Base-by-base conservation (phyloP, 2,329 filamentous ascomycete species). In the Talaromyces islandicus region DNA sequence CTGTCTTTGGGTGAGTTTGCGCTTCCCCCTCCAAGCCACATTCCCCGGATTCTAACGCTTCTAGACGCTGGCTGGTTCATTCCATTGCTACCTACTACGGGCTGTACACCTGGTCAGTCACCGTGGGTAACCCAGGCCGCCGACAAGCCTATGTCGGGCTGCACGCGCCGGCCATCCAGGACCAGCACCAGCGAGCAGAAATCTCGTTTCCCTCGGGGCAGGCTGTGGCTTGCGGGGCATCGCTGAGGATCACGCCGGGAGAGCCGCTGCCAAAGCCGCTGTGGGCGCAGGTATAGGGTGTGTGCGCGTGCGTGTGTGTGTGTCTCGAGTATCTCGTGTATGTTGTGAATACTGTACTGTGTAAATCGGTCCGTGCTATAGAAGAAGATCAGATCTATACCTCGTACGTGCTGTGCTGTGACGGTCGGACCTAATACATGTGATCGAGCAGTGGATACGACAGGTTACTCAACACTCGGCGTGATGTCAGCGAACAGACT, bases 21-120 rank as follows among this genome's bases (percentile, higher is more conserved):
- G 17, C n/a, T 43, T 43, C 4, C 11, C 4, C 30, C 50, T 64
- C 57, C 67, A 67, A 59, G 69, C 59, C 14, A 21, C 14, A n/a
- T n/a, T n/a, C 19, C 19, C 19, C n/a, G 19, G 41, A 35, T 61
- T 30, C 54, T 54, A 54, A n/a, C 53, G 21, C 19, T 32, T 30
- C 46, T 63, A 93, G 90, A 66, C 89, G 93, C 64, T 97, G 92
- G 90, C 84, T 97, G 58, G 91, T 95, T 1, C 92, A 97, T 75
- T 89, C 90, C 60, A 92, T 97, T 64, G 93, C 91, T 10, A 85
- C 88, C 46, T 97, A 97, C 74, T 97, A 97, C 71, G 92, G 92
- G 51, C 82, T 97, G 60, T 84, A 87, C 62, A 96, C 92, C 21
- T 91, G 87, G 78, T 92, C 90, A 4, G 85, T 93, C 62, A 89